Percentiles rank a stretch among this genome's conserved stretches.
These are phyloP conservation scores for Mayamaea pseudoterrestris DNA, from an alignment of 108 stramenopile genomes.

Conservation along the genomic window DNA sequence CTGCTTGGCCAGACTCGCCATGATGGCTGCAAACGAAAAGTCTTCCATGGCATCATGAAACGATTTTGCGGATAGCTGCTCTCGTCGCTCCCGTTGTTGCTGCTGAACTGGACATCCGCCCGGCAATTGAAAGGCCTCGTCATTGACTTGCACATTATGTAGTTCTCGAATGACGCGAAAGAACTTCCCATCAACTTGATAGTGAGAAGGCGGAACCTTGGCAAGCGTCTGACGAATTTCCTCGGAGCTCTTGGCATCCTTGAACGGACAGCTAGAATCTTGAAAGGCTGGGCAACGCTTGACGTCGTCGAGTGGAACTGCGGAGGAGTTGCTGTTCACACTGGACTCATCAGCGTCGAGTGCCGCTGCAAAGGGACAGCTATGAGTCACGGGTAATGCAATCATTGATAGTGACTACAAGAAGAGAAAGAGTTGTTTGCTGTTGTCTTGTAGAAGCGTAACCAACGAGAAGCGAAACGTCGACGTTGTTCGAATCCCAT, in stretches of 20 bases:
- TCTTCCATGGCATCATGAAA: conserved; percentile 44
- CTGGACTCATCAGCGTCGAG: no score
- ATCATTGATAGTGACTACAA: no score
- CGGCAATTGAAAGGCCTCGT: background rate
- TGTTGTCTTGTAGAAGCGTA: no score
- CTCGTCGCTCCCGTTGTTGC: conserved; percentile 10
- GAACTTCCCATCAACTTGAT: conserved; percentile 27
- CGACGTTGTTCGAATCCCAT: no score
- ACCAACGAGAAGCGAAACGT: no score
- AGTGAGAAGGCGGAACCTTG: conserved; percentile 43
- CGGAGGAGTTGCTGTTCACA: no score
- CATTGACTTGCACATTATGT: conserved; percentile 6
- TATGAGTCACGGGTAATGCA: no score
- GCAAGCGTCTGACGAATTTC: conserved; percentile 30
- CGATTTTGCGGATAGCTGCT: background rate
- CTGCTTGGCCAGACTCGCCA: conserved; percentile 32
- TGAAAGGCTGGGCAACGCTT: conserved; percentile 51
- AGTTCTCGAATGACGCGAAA: conserved; percentile 24
- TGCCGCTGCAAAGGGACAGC: no score
- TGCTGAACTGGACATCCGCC: conserved; percentile 35
- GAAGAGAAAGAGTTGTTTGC: no score
- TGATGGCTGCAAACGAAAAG: conserved; percentile 48
- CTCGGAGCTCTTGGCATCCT: conserved; percentile 26
- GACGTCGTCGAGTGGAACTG: no score
- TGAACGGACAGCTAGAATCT: conserved; percentile 44